Evolutionary conservation across 805 yeast genomes (phyloP).

Genomic region (Cyberlindnera saturnus): DNA sequence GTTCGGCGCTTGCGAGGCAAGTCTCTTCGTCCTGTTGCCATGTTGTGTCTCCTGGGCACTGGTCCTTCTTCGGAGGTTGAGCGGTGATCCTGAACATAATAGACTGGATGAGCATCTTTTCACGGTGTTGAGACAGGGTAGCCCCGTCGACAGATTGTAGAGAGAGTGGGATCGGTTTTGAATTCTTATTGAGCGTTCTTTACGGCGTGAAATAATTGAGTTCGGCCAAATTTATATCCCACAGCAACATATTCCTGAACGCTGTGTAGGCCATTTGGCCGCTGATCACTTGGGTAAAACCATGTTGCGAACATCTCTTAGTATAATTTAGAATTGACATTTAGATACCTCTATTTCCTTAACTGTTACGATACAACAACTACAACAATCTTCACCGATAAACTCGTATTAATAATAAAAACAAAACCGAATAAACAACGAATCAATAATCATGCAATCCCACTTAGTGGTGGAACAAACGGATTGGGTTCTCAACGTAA

Average conservation of each 20-base stretch:
- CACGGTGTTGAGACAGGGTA: conserved; percentile 56
- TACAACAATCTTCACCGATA: not conserved
- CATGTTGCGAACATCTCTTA: conserved; percentile 88
- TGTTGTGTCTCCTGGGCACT: conserved; percentile 12
- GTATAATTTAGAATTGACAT: conserved; percentile 1
- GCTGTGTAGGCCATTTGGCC: conserved; percentile 89
- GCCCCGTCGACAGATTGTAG: conserved; percentile 99
- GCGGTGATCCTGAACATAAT: conserved; percentile 40
- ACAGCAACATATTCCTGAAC: conserved; percentile 99
- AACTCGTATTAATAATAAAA: not conserved
- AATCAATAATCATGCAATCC: not conserved
- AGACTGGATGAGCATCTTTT: conserved; percentile 37
- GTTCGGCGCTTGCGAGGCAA: conserved; percentile 55
- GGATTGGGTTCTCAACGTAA: conserved; percentile 94
- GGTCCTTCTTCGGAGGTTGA: conserved; percentile 38
- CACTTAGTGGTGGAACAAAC: conserved; percentile 88
- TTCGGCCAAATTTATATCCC: conserved; percentile 34
- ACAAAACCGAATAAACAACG: not conserved
- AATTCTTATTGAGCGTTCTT: conserved; percentile 35
- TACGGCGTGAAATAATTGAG: conserved; percentile 16
- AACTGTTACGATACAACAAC: not conserved
- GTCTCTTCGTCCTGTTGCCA: conserved; percentile 25
- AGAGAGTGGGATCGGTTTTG: conserved; percentile 59
- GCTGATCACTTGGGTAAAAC: conserved; percentile 98
- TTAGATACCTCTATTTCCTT: not conserved